These are phyloP conservation scores for Skeletonema marinoi DNA, from an alignment of 108 stramenopile genomes.

Conservation along the genomic window DNA sequence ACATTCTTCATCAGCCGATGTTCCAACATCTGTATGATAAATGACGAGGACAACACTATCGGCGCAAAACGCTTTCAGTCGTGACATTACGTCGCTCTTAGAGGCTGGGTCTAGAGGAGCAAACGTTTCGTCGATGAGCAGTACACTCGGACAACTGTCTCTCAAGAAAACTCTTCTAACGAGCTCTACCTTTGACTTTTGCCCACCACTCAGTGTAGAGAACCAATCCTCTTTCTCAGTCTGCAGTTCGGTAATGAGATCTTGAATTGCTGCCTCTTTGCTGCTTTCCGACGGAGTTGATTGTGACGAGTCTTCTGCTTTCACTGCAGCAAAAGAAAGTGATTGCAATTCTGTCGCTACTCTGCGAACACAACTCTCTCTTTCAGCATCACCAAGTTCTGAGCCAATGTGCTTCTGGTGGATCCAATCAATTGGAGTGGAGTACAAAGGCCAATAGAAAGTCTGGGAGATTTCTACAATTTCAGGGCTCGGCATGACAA, in stretches of 20 bases:
- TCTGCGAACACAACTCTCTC: conserved; percentile 30
- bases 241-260: conserved; percentile 61
- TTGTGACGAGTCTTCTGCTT: conserved; percentile 19
- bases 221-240: conserved; percentile 92
- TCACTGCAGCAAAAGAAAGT: conserved; percentile 68
- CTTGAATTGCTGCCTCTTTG: conserved; percentile 27
- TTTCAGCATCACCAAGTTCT: conserved; percentile 41
- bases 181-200: conserved; percentile 87
- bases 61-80: conserved; percentile 77
- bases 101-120: conserved; percentile 85
- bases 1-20: conserved; percentile 50
- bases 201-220: conserved; percentile 82
- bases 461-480: conserved; percentile 86
- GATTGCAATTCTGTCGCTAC: conserved; percentile 71
- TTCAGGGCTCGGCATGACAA: conserved; percentile 83
- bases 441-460: conserved; percentile 88
- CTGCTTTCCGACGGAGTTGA: conserved; percentile 19
- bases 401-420: conserved; percentile 59
- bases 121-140: conserved; percentile 88
- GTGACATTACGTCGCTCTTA: conserved; percentile 81
- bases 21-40: conserved; percentile 85
- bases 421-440: conserved; percentile 87
- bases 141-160: conserved; percentile 69
- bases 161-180: conserved; percentile 81
- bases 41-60: conserved; percentile 86